phyloP scores from a whole-genome alignment of 2,329 filamentous ascomycete species.

The Ceratocystis diversiconidia region DNA sequence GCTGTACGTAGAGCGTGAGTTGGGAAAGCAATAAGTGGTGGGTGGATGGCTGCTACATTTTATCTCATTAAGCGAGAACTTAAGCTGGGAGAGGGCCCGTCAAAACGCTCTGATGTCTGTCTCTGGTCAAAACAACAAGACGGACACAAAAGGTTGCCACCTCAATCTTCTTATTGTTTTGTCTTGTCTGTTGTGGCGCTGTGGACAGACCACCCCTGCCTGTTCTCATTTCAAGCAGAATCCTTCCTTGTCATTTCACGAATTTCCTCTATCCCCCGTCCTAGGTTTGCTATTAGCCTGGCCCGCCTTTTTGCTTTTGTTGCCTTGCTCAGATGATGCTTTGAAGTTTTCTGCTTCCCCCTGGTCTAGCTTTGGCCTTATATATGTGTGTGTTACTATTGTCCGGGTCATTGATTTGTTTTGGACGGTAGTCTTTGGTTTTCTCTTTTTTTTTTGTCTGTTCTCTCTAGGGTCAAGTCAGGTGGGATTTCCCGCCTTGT shows the following conservation, averaged over 20 bases:
- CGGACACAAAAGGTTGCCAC: background rate
- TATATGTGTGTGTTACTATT: background rate
- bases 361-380: background rate
- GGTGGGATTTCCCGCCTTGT: background rate
- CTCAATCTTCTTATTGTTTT: conserved; percentile 1
- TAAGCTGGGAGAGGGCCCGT: background rate
- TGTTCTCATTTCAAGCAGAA: background rate
- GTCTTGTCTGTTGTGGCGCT: background rate
- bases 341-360: too few species aligned
- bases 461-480: background rate
- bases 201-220: background rate
- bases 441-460: background rate
- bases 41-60: background rate
- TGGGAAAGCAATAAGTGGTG: background rate
- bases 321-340: too few species aligned
- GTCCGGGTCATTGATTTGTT: background rate
- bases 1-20: background rate
- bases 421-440: background rate
- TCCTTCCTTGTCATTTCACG: conserved; percentile 2
- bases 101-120: background rate
- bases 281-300: too few species aligned
- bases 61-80: background rate
- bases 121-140: background rate
- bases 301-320: too few species aligned
- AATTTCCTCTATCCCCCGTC: background rate